Base-by-base conservation (phyloP, 331 rosid species). In the Pyrus hybrid region DNA sequence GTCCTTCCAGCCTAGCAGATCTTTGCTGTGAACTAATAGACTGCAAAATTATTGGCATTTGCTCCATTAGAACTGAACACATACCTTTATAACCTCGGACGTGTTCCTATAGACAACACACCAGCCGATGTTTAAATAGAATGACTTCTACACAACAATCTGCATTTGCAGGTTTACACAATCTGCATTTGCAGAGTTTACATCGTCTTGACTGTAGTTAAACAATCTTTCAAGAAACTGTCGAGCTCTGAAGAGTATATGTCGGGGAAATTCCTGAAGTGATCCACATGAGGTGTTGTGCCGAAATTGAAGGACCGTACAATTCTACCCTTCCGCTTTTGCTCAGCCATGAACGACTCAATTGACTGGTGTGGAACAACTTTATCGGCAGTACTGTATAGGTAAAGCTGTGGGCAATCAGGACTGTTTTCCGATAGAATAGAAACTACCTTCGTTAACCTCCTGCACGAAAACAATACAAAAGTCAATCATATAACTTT, bases 241-340 rank as follows among this genome's bases (percentile, higher is more conserved):
- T 80, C 80, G 33, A 90, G 85, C 84, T 83, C 78, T 12, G 85
- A 89, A 20, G 86, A 72, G 81, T 95, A 95, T 11, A 84, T 17
- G 56, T 84, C 82, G 0, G 99, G 97, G 71, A 86, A 92, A 47
- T 71, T 84, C 78, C 99, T 83, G 82, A 78, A 90, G 78, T 95
- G 99, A 73, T 95, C 97, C 70, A 95, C 99, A 12, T 95, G 99
- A 6, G 99, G 91, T 6, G 99, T 89, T 37, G 85, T 77, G 30
- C 89, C 80, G 21, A 92, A 95, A 85, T 92, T 88, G 64, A 81
- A 85, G 60, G 93, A 85, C 63, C 73, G 77, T 20, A 87, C 93
- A 56, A 72, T 70, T 67, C 67, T 92, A 71, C 97, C 97, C 60
- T 63, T 79, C 84, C 57, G 70, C 80, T 87, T 83, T 79, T 93